Percentiles rank a stretch among this genome's conserved stretches.
These are phyloP conservation scores for Linnemannia schmuckeri DNA, from an alignment of 192 early-diverging fungal species.

Conservation along the genomic window DNA sequence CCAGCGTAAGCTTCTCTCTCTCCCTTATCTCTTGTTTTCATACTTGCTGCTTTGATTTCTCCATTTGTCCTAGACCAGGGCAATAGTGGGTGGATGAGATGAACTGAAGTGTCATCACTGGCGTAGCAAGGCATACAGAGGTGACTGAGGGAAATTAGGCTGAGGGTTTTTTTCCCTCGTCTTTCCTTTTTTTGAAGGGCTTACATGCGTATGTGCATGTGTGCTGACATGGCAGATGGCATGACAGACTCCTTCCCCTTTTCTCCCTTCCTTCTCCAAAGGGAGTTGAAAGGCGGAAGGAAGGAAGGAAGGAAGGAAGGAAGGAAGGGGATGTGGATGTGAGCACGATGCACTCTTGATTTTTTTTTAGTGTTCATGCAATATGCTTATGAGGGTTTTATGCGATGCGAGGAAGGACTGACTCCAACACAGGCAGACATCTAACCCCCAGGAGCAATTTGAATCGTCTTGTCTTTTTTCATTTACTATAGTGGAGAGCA, in stretches of 20 bases:
- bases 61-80: no score
- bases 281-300: no score
- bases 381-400: background rate
- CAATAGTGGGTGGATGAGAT: background rate
- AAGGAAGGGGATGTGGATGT: background rate
- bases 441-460: background rate
- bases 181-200: background rate
- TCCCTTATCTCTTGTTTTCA: background rate
- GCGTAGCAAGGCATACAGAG: background rate
- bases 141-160: background rate
- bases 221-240: background rate
- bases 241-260: background rate
- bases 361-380: background rate
- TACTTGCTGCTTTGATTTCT: background rate
- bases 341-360: background rate
- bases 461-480: background rate
- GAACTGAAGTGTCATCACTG: background rate
- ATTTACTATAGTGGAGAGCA: constrained; percentile 28
- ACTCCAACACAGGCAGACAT: background rate
- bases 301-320: no score
- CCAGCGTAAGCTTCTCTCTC: constrained; percentile 32
- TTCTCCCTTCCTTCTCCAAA: no score
- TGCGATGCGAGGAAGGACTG: background rate
- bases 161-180: background rate
- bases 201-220: background rate